Evolutionary conservation across 352 stramenopile genomes (phyloP), one percentile per base, ranked within the genome.

Genomic region (Halophytophthora polymorphica): DNA sequence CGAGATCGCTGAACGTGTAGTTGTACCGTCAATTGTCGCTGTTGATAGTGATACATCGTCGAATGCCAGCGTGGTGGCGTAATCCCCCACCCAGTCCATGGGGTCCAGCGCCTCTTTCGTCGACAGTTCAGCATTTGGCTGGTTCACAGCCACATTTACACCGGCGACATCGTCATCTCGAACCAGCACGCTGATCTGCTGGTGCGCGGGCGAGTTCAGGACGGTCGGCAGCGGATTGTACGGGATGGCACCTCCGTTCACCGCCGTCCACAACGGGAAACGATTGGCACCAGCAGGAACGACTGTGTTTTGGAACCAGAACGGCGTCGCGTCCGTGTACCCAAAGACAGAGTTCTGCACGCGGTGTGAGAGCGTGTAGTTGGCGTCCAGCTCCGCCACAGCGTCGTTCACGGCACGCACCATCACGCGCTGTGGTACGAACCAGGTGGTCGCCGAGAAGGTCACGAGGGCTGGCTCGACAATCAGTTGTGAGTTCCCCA

Each of bases 211-310:
- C 3, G 72, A 72, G 15, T 82, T 43, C 0, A 88, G 25, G 4
- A 88, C 55, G 8, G 63, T 72, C 10, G 81, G 78, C 8, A 87
- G 22, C 10, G 57, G 47, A 50, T 92, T 92, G 53, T 88, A 92
- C 21, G 77, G 76, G n/a, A 88, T 64, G 8, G 2, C 10, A 0
- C 56, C 45, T 18, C 41, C 54, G 15, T 59, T 43, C 6, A 35
- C 19, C 39, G 42, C 44, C 29, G 54, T 56, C 66, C 70, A 74
- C 0, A n/a, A 15, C 21, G 72, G 58, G 35, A 69, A 77, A 7
- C 56, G 22, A 21, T 50, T 17, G 13, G 40, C 29, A 25, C 29
- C 39, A 21, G 62, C 45, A 23, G 51, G 50, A 10, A 34, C 14
- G 5, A 82, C 47, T 2, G 66, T 61, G 3, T 23, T 50, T 18